These are phyloP conservation scores for Xylaria sp. DNA, from an alignment of 2,329 filamentous ascomycete species.

Conservation along the genomic window DNA sequence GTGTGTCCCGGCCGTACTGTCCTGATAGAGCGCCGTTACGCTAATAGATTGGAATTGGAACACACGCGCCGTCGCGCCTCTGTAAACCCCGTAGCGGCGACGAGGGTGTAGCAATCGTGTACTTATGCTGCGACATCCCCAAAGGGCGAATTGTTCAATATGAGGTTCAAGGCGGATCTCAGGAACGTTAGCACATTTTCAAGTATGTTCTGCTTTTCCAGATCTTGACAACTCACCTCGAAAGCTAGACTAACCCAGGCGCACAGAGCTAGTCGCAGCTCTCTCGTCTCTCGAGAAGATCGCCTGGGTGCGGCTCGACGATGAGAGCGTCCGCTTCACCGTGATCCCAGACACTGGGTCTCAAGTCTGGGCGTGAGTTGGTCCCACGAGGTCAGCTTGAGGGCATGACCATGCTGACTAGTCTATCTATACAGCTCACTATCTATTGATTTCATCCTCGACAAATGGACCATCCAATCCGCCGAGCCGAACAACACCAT, in stretches of 20 bases:
- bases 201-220: conserved; percentile 49
- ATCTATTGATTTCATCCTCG: conserved; percentile 82
- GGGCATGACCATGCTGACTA: conserved; percentile 6
- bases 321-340: conserved; percentile 89
- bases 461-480: conserved; percentile 83
- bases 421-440: conserved; percentile 52
- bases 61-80: too few relatives aligned
- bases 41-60: too few relatives aligned
- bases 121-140: background rate
- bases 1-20: too few relatives aligned
- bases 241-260: conserved; percentile 19
- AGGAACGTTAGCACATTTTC: conserved; percentile 71
- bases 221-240: background rate
- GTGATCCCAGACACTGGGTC: conserved; percentile 93
- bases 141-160: background rate
- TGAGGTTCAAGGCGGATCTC: conserved; percentile 71
- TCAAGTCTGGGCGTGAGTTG: conserved; percentile 89
- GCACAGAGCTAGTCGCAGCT: conserved; percentile 66
- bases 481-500: conserved; percentile 84
- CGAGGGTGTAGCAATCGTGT: too few relatives aligned
- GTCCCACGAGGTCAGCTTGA: background rate
- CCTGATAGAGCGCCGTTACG: too few relatives aligned
- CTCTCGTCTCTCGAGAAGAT: conserved; percentile 76
- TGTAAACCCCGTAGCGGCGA: too few relatives aligned
- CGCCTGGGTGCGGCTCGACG: conserved; percentile 87